Base-by-base conservation (phyloP, 2,329 filamentous ascomycete genomes). In the Phialemoniopsis sp. region DNA sequence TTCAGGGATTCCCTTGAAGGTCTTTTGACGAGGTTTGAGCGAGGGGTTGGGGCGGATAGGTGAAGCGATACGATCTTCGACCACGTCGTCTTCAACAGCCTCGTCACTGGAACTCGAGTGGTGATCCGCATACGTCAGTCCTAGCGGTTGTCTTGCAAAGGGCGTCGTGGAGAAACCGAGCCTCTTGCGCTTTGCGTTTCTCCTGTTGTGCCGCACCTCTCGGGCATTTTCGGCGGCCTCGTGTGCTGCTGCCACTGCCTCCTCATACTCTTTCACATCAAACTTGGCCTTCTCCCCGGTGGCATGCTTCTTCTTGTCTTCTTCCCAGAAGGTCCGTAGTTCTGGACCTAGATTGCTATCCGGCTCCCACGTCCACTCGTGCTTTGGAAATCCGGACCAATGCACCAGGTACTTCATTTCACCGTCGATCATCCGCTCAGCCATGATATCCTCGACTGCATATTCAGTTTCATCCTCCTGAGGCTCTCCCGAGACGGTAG, bases 361-460 rank as follows among this genome's bases (percentile, higher is more conserved):
- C 1, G 75, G 72, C 46, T 80, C 76, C 76, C 76, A 80, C 1
- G 76, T 80, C 40, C 70, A 68, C 41, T 73, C 57, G n/a, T 76
- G 56, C 5, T 80, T 45, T 2, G 68, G 63, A 50, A 82, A 89
- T 3, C 65, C 71, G 18, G 67, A 63, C 85, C 84, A 89, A 43
- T 76, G 71, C 16, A 87, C 72, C 2, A 89, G 68, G 52, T 79
- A 88, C 17, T 63, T 49, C 19, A 51, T 57, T 13, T 54, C 51
- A 5, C 59, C 59, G 4, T 53, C 39, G 8, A 56, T 44, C 2
- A 48, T 45, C 13, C 59, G 59, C 49, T 81, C 70, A 1, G 67
- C 66, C 14, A 79, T 56, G 28, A 85, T 67, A 13, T 60, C 59
- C 32, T 82, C 73, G 7, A 83, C 72, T 3, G 66, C 59, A 51